These are phyloP conservation scores for Blastobotrys peoriensis DNA, from an alignment of 805 yeast species.

Conservation along the genomic window DNA sequence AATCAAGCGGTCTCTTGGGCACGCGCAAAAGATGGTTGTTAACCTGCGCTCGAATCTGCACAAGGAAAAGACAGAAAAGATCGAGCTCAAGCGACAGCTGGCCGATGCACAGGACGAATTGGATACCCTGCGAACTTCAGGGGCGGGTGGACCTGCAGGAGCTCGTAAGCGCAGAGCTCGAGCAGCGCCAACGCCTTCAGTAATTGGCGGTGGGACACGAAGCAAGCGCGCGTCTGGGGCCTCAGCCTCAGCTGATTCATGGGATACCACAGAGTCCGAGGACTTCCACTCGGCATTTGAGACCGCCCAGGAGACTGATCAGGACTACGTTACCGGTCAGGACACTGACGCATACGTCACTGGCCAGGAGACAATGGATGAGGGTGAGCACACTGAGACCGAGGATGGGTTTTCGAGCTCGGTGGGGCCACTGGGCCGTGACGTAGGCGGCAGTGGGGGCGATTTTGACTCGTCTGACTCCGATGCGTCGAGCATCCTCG, in stretches of 20 bases:
- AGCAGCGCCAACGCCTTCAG: slow-evolving; percentile 11
- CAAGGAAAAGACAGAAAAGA: slow-evolving; percentile 40
- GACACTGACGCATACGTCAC: too few species aligned
- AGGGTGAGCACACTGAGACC: slow-evolving; percentile 28
- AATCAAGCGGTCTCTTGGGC: slow-evolving; percentile 54
- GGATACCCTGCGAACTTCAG: slow-evolving; percentile 9
- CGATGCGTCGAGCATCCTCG: neutral
- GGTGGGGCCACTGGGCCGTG: neutral
- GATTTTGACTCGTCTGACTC: slow-evolving; percentile 11
- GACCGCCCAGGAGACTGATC: slow-evolving; percentile 27
- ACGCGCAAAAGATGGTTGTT: slow-evolving; percentile 58
- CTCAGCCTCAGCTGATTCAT: neutral
- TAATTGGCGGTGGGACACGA: neutral
- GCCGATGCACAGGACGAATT: slow-evolving; percentile 25
- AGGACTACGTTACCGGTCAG: slow-evolving; percentile 19
- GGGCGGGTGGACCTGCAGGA: neutral
- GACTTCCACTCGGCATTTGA: slow-evolving; percentile 23
- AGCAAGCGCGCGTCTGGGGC: neutral
- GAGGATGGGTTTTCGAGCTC: slow-evolving; percentile 16
- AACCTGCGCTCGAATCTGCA: slow-evolving; percentile 48
- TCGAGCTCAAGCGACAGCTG: slow-evolving; percentile 30
- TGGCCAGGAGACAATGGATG: slow-evolving; percentile 24
- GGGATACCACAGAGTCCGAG: slow-evolving; percentile 19
- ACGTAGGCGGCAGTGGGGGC: neutral
- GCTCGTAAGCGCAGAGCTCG: neutral